Base-by-base conservation (phyloP, 352 stramenopile genomes). In the Phytopythium vexans region DNA sequence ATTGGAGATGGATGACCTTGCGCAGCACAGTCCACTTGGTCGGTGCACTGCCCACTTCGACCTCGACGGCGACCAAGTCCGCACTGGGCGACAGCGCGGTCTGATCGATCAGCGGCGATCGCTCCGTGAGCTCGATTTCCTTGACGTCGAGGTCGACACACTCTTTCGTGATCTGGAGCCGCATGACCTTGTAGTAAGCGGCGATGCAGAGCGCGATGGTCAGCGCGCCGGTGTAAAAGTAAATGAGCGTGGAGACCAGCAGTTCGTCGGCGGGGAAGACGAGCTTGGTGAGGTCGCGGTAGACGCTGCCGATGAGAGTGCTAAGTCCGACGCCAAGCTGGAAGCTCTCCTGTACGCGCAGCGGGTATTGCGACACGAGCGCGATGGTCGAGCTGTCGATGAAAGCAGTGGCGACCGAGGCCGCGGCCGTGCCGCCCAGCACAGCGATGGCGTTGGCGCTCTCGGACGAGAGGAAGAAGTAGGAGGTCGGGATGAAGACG, bases 321-420 rank as follows among this genome's bases (percentile, higher is more conserved):
- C 77, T 92, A 14, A 94, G 55, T 0, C 84, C 84, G 4, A 94
- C 82, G 50, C 84, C 84, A 41, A 94, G 64, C 54, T 94, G 82
- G 58, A 94, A 89, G 52, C 74, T 89, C 54, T 91, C 82, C 52
- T 92, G 82, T 6, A 91, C 80, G 31, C 74, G 69, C 60, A 82
- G 64, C 11, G 84, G 84, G 60, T 88, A 94, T 49, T 92, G 81
- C 33, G 82, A 86, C 33, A 90, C 82, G 32, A 94, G 66, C n/a
- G 72, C 75, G 52, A 94, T 92, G 33, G 80, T 89, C 21, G 75
- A 79, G 61, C 82, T 92, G 64, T 94, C 84, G 41, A 94, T 84
- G 52, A 92, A 85, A 7, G 82, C 82, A 1, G 84, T 94, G 32
- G 81, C 79, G 51, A 91, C 71, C n/a, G 85, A 70, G 0, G 73